Conservation (phyloP, 805 yeast species). For the Candida jianshihensis region DNA sequence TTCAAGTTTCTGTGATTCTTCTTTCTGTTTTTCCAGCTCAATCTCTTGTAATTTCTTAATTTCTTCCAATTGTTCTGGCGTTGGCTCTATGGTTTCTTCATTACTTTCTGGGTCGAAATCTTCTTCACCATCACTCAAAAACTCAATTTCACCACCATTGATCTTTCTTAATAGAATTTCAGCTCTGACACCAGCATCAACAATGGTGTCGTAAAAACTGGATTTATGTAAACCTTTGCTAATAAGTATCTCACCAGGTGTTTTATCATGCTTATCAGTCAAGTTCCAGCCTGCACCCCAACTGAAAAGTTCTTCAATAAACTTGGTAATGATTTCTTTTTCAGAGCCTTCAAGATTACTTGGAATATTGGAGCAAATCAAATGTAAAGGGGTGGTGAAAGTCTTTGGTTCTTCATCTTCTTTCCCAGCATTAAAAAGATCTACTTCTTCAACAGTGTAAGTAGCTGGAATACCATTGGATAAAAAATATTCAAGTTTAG, state of each 20-base stretch:
- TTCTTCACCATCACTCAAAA: slow-evolving; percentile 33
- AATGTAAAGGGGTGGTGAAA: slow-evolving; percentile 78
- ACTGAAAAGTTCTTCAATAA: slow-evolving; percentile 65
- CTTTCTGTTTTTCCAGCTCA: slow-evolving; percentile 14
- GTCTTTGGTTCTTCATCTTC: slow-evolving; percentile 31
- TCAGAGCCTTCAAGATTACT: slow-evolving; percentile 34
- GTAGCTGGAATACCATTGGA: slow-evolving; percentile 74
- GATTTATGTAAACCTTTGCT: slow-evolving; percentile 39
- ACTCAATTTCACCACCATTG: slow-evolving; percentile 54
- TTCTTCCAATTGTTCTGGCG: slow-evolving; percentile 16
- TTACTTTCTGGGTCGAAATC: slow-evolving; percentile 22
- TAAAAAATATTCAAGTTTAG: slow-evolving; percentile 38
- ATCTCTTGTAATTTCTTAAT: slow-evolving; percentile 14
- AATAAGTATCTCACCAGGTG: slow-evolving; percentile 78
- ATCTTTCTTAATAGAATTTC: slow-evolving; percentile 74
- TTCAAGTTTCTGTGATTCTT: slow-evolving; percentile 6
- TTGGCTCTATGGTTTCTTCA: slow-evolving; percentile 20
- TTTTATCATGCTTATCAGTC: slow-evolving; percentile 59
- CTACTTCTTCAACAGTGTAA: slow-evolving; percentile 72
- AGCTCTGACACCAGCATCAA: slow-evolving; percentile 87
- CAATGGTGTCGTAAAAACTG: slow-evolving; percentile 41
- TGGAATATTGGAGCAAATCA: slow-evolving; percentile 49
- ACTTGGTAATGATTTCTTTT: slow-evolving; percentile 35
- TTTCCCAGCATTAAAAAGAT: slow-evolving; percentile 41
- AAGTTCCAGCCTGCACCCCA: slow-evolving; percentile 93